Conservation (phyloP, 495 filamentous ascomycete species). For the Talaromyces adpressus region DNA sequence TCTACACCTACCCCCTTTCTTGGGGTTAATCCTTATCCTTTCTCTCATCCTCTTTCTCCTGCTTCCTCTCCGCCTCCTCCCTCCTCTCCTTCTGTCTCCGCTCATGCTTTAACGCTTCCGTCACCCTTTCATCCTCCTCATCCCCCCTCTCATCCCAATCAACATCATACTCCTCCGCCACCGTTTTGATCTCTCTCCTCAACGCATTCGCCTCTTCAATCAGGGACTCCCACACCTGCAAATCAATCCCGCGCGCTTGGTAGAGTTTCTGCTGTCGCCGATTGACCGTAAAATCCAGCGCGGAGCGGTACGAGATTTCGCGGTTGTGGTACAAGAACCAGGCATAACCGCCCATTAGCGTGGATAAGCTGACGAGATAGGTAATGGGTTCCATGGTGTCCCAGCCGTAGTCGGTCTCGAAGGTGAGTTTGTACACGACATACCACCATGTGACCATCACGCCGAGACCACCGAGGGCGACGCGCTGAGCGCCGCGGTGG, state of each 20-base stretch:
- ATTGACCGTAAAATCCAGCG: slow-evolving; percentile 78
- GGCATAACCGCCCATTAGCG: slow-evolving; percentile 81
- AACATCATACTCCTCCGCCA: slow-evolving; percentile 87
- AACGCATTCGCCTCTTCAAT: slow-evolving; percentile 78
- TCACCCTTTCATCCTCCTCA: slow-evolving; percentile 67
- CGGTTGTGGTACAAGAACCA: slow-evolving; percentile 94
- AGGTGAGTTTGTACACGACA: slow-evolving; percentile 69
- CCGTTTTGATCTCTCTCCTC: slow-evolving; percentile 69
- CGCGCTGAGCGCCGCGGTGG: slow-evolving; percentile 65
- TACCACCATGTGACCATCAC: slow-evolving; percentile 72
- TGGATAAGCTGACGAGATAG: slow-evolving; percentile 75
- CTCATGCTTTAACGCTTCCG: slow-evolving; percentile 60
- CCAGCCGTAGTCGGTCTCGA: slow-evolving; percentile 77
- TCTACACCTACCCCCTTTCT: neutral
- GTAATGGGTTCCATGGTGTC: slow-evolving; percentile 89
- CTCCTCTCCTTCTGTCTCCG: slow-evolving; percentile 43
- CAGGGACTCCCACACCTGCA: slow-evolving; percentile 66
- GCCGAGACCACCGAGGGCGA: slow-evolving; percentile 73
- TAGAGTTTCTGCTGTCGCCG: slow-evolving; percentile 74
- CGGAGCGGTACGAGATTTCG: slow-evolving; percentile 77
- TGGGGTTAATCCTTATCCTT: slow-evolving; percentile 13
- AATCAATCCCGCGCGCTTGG: slow-evolving; percentile 63
- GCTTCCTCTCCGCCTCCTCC: slow-evolving; percentile 36
- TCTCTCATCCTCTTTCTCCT: slow-evolving; percentile 33
- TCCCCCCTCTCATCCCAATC: slow-evolving; percentile 84